Evolutionary conservation across 2,329 filamentous ascomycete genomes (phyloP), one percentile per base, ranked within the genome.

Genomic region (Calonectria fujianensis): DNA sequence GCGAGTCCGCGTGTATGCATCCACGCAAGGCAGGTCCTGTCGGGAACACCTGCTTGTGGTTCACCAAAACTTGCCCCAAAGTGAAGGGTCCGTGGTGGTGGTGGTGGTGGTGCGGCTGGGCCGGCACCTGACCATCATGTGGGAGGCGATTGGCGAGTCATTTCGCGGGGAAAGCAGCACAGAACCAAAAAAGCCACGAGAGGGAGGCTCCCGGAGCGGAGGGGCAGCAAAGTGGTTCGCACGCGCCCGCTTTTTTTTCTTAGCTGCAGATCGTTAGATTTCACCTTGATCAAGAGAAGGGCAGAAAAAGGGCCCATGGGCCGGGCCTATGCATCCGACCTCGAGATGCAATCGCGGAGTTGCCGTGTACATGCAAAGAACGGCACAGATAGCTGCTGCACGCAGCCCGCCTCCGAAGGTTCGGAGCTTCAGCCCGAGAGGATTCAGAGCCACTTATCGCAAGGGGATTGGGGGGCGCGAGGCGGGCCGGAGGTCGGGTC

Each of bases 91-190:
- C 73, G 50, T 70, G 65, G 71, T 70, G 69, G 69, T 78, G 71
- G 10, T 35, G 32, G 32, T 35, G 32, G 71, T 70, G 69, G 69
- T 78, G 74, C 69, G 71, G 73, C 73, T 75, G 63, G 61, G n/a
- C 59, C 72, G 59, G 72, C 75, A 75, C 73, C 77, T 80, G 78
- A 80, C 78, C 75, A 79, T 77, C 74, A 61, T 24, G 63, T 32
- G 63, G 57, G 41, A 10, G 66, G 35, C 72, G 74, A 80, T 80
- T 80, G 79, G 78, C 66, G 76, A 78, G 59, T 61, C 64, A 68
- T 63, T 72, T 74, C 59, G 69, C 65, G 71, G 76, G 72, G 76
- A 57, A 59, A 27, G 18, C 57, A 61, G 24, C 27, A 9, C 24
- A 48, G 45, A 24, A n/a, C 45, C 16, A 41, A 63, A 29, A 29